A percentile compares a stretch with the other conserved stretches of the same genome.
phyloP scores from a whole-genome alignment of 2,329 filamentous ascomycete genomes.

The Plenodomus biglobosus region DNA sequence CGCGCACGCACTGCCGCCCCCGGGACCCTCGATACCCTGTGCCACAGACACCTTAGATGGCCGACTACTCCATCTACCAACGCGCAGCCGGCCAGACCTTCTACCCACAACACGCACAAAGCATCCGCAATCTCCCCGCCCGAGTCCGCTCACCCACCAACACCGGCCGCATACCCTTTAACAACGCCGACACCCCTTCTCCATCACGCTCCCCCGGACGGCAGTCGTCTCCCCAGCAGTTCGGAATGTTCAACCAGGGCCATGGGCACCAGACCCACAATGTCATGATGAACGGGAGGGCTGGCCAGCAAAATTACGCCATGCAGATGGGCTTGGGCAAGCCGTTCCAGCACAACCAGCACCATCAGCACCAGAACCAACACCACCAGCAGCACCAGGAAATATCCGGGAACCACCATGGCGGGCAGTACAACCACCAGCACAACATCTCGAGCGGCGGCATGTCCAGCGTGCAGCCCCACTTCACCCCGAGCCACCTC shows the following conservation, averaged over 20 bases:
- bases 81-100: constrained; percentile 63
- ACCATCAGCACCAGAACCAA: constrained; percentile 51
- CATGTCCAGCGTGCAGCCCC: constrained; percentile 65
- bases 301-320: constrained; percentile 58
- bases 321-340: constrained; percentile 66
- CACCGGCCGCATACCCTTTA: constrained; percentile 49
- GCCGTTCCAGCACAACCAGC: constrained; percentile 64
- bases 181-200: constrained; percentile 56
- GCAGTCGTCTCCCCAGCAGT: constrained; percentile 51
- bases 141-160: constrained; percentile 52
- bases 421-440: constrained; percentile 62
- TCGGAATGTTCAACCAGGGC: constrained; percentile 72
- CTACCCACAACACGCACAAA: constrained; percentile 57
- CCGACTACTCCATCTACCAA: constrained; percentile 65
- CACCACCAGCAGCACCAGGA: constrained; percentile 64
- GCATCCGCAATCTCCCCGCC: constrained; percentile 49
- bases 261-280: constrained; percentile 67
- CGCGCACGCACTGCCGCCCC: constrained; percentile 34
- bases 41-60: constrained; percentile 59
- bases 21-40: constrained; percentile 26
- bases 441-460: constrained; percentile 63
- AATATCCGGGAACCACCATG: constrained; percentile 55
- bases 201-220: constrained; percentile 60
- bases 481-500: constrained; percentile 61
- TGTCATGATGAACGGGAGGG: constrained; percentile 73